Base-by-base conservation (phyloP, 2,329 filamentous ascomycete genomes). In the Colletotrichum godetiae region DNA sequence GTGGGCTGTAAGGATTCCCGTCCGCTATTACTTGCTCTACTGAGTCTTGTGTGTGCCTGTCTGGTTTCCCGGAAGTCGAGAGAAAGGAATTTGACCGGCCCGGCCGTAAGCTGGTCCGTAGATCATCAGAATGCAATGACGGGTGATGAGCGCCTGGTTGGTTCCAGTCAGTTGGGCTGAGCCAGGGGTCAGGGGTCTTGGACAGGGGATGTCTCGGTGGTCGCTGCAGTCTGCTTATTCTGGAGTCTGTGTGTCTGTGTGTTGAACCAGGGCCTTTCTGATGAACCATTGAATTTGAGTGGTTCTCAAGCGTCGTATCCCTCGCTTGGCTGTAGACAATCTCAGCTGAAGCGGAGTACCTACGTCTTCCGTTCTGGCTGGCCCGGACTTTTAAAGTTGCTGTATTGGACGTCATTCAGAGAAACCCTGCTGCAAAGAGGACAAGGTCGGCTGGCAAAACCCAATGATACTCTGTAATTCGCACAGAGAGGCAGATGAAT, bases 151-250 rank as follows among this genome's bases (percentile, higher is more conserved):
- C 19, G 71, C 61, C 33, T 66, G 71, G 70, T 66, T 70, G 67
- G 67, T 66, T 70, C 71, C 67, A 70, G 61, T 61, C 55, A 33
- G 55, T 52, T 65, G 71, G 71, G 65, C 55, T 70, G 67, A 71
- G 35, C 60, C 61, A 71, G 56, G 60, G 71, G 71, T 57, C 71
- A 73, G 56, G 71, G 70, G 67, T 56, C 24, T 60, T 56, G 56
- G 49, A 57, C 60, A 57, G 35, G 60, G 53, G 22, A 60, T 65
- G 60, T 70, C 67, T 70, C 60, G 60, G 53, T 63, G 59, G 53
- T 55, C 29, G 59, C 71, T 66, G 67, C 67, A 71, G 56, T 64
- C 70, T 66, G 67, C 67, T 71, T 57, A 73, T 42, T 55, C 42
- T 60, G 13, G 29, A 33, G 67, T 71, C 56, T 57, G 71, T 66